These are phyloP conservation scores for Suhomyces panamericanus DNA, from an alignment of 1,139 yeast genomes.

Conservation along the genomic window DNA sequence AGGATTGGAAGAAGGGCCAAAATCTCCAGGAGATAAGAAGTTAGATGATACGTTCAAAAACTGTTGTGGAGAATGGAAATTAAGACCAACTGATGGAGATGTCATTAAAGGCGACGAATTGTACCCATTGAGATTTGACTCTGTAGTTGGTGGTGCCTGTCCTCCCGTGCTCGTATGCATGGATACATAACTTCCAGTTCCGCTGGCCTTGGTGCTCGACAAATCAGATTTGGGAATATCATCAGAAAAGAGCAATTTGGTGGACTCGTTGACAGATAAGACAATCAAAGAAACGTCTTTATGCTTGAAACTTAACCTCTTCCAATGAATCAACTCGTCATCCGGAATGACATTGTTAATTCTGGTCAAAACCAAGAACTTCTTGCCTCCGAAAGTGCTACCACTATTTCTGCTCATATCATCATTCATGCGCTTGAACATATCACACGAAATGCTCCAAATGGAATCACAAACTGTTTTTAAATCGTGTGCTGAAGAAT, in stretches of 20 bases:
- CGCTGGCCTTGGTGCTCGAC: not conserved
- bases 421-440: slow-evolving; percentile 40
- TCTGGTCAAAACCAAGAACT: slow-evolving; percentile 66
- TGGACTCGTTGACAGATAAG: slow-evolving; percentile 65
- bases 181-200: not conserved
- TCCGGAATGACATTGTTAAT: slow-evolving; percentile 73
- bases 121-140: slow-evolving; percentile 4
- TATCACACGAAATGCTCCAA: slow-evolving; percentile 38
- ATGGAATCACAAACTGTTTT: slow-evolving; percentile 40
- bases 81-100: slow-evolving; percentile 35
- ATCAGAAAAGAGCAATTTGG: slow-evolving; percentile 53
- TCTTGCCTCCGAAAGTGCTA: slow-evolving; percentile 41
- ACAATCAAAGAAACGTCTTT: slow-evolving; percentile 69
- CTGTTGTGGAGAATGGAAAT: slow-evolving; percentile 43
- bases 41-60: slow-evolving; percentile 37
- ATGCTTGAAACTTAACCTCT: slow-evolving; percentile 58
- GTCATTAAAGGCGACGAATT: slow-evolving; percentile 28
- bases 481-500: slow-evolving; percentile 28
- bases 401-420: slow-evolving; percentile 35
- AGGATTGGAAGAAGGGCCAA: slow-evolving; percentile 16
- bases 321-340: slow-evolving; percentile 78
- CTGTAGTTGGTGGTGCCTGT: not conserved
- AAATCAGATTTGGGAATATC: slow-evolving; percentile 8
- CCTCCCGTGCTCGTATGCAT: not conserved
- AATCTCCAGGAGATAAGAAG: slow-evolving; percentile 36